These are phyloP conservation scores for Trematosphaeria pertusa DNA, from an alignment of 2,329 filamentous ascomycete genomes.

Conservation along the genomic window DNA sequence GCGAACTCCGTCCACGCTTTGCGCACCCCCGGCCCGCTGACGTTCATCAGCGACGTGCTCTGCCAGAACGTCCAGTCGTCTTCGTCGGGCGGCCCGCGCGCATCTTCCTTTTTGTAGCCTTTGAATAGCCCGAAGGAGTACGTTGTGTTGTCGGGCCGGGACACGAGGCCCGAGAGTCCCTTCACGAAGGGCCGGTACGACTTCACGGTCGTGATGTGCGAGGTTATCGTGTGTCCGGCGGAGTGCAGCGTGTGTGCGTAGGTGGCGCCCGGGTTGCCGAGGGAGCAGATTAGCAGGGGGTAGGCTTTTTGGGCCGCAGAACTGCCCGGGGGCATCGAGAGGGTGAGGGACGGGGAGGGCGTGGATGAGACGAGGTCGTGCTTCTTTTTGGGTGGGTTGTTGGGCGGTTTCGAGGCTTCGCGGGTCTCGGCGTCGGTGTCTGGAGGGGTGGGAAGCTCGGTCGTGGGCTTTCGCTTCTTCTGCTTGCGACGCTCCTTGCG, in stretches of 20 bases:
- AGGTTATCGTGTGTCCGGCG: conserved; percentile 81
- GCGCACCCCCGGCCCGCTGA: conserved; percentile 74
- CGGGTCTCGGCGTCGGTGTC: conserved; percentile 26
- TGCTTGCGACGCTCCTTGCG: conserved; percentile 35
- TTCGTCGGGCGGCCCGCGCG: conserved; percentile 21
- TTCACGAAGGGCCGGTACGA: conserved; percentile 39
- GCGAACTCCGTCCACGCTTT: conserved; percentile 67
- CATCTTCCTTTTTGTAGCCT: conserved; percentile 24
- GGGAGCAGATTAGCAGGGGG: conserved; percentile 78
- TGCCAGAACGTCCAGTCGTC: conserved; percentile 71
- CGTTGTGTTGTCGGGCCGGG: conserved; percentile 32
- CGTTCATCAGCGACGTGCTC: conserved; percentile 83
- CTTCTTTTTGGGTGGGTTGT: conserved; percentile 22
- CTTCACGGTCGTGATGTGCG: conserved; percentile 39
- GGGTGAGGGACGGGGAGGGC: conserved; percentile 1
- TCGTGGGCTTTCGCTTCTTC: conserved; percentile 23
- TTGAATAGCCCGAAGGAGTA: conserved; percentile 57
- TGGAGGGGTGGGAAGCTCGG: conserved; percentile 21
- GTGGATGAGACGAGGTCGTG: conserved; percentile 5
- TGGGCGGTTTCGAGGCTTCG: conserved; percentile 14
- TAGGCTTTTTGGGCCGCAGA: conserved; percentile 29
- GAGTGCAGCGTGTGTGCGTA: conserved; percentile 84
- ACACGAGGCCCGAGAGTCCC: conserved; percentile 38
- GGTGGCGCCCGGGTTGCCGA: conserved; percentile 76
- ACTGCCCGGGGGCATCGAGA: conserved; percentile 32